A percentile compares a stretch with the other conserved stretches of the same genome.
These are phyloP conservation scores for Aethionema arabicum DNA, from an alignment of 345 rosid genomes.

Conservation along the genomic window DNA sequence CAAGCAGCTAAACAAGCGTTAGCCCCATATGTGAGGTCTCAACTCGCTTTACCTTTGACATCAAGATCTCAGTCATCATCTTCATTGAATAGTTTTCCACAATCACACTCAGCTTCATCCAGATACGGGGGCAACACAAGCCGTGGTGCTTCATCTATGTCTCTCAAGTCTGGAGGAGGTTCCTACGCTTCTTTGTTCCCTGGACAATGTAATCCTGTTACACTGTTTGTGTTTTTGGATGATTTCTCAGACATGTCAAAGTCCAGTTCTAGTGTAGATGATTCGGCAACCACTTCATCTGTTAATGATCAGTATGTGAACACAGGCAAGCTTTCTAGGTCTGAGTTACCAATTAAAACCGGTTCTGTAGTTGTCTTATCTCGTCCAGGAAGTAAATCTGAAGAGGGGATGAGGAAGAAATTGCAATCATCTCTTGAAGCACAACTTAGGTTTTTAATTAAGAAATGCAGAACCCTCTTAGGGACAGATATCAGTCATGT, in stretches of 20 bases:
- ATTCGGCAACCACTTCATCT: constrained; percentile 44
- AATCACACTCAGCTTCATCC: constrained; percentile 42
- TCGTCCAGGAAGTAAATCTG: constrained; percentile 69
- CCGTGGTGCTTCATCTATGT: constrained; percentile 58
- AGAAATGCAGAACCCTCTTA: constrained; percentile 68
- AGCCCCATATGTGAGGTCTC: constrained; percentile 57
- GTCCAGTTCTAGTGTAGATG: constrained; percentile 45
- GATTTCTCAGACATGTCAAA: constrained; percentile 54
- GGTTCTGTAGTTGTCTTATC: constrained; percentile 78
- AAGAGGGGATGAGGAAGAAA: constrained; percentile 71
- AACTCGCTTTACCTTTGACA: constrained; percentile 45
- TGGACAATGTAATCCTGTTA: constrained; percentile 78
- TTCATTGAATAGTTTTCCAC: constrained; percentile 37
- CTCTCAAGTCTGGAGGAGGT: constrained; percentile 76
- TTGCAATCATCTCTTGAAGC: constrained; percentile 77
- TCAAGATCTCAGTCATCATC: constrained; percentile 52
- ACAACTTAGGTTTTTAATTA: constrained; percentile 72
- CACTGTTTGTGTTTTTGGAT: constrained; percentile 70
- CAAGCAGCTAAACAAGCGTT: constrained; percentile 73
- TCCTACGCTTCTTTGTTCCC: constrained; percentile 63
- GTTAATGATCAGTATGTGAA: constrained; percentile 44
- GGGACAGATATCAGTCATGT: constrained; percentile 54
- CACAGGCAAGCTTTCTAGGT: constrained; percentile 48
- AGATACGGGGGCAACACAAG: constrained; percentile 49
- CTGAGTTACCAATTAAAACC: constrained; percentile 56